Conservation (phyloP, 306 rosid genomes). For the Ziziphus jujuba region DNA sequence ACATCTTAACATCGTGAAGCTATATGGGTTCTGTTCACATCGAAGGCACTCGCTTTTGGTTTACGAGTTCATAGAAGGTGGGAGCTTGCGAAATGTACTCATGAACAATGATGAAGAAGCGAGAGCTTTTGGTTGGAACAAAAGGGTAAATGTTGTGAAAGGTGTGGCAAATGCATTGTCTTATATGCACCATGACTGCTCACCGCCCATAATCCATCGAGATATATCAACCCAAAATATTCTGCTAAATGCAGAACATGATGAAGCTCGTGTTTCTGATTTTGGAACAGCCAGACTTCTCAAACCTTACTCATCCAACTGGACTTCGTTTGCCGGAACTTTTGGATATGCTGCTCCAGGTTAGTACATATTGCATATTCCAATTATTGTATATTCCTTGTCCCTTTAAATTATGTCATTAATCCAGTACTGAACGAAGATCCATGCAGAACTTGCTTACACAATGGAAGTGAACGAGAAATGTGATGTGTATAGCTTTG, state of each 20-base stretch:
- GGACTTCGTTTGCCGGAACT: constrained; percentile 26
- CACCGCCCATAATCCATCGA: constrained; percentile 11
- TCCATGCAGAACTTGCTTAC: constrained; percentile 23
- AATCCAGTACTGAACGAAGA: too few species aligned
- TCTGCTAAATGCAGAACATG: constrained; percentile 7
- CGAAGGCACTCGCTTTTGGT: constrained; percentile 5
- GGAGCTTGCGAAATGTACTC: constrained; percentile 8
- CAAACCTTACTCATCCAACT: constrained; percentile 5
- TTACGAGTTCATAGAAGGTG: constrained; percentile 14
- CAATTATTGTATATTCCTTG: background rate
- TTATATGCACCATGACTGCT: constrained; percentile 27
- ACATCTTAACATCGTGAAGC: constrained; percentile 22
- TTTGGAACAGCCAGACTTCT: constrained; percentile 17
- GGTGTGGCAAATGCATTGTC: constrained; percentile 17
- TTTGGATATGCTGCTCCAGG: constrained; percentile 22
- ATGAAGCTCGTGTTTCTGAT: constrained; percentile 14
- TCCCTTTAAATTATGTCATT: too few species aligned
- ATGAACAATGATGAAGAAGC: constrained; percentile 14
- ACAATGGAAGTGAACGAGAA: constrained; percentile 11
- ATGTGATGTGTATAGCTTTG: constrained; percentile 18
- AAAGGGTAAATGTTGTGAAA: constrained; percentile 13
- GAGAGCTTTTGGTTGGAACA: constrained; percentile 10
- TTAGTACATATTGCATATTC: background rate
- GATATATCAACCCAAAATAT: constrained; percentile 22
- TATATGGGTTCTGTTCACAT: constrained; percentile 18